phyloP scores from a whole-genome alignment of 2,329 filamentous ascomycete genomes.

The Cytospora paraplurivora region DNA sequence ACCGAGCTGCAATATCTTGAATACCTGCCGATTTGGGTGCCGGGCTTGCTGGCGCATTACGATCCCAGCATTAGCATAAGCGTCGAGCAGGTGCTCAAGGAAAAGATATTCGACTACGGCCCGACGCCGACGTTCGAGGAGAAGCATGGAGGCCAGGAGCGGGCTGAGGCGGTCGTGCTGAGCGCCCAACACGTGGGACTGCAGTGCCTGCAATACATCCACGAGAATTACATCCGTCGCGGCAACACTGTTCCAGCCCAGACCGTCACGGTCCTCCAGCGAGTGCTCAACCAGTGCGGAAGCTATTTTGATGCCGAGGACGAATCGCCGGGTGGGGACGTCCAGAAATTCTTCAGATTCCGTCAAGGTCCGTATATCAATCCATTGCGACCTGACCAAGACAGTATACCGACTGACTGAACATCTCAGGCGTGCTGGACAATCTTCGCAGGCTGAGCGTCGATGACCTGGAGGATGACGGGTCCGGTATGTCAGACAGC shows the following conservation, averaged over 20 bases:
- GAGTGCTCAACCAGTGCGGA: conserved; percentile 46
- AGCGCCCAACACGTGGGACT: conserved; percentile 47
- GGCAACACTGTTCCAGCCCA: conserved; percentile 46
- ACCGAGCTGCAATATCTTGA: conserved; percentile 37
- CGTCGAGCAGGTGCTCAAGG: conserved; percentile 48
- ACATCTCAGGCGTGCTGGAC: conserved; percentile 44
- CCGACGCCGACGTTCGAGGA: conserved; percentile 36
- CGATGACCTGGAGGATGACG: conserved; percentile 61
- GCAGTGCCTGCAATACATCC: conserved; percentile 49
- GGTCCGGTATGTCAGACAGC: conserved; percentile 55
- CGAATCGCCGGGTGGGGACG: conserved; percentile 38
- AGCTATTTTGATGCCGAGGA: conserved; percentile 43
- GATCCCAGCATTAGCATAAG: conserved; percentile 46
- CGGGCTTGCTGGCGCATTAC: conserved; percentile 51
- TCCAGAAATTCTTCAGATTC: conserved; percentile 40
- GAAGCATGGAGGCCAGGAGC: conserved; percentile 37
- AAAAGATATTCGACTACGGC: conserved; percentile 46
- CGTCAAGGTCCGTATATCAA: conserved; percentile 41
- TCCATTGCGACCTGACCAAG: no score
- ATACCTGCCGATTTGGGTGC: conserved; percentile 51
- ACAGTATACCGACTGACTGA: neutral
- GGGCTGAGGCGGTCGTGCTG: conserved; percentile 38
- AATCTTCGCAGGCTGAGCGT: conserved; percentile 57
- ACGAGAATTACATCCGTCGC: conserved; percentile 48
- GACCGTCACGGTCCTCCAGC: conserved; percentile 46